These are phyloP conservation scores for Lojkania enalia DNA, from an alignment of 2,329 filamentous ascomycete species.

Conservation along the genomic window DNA sequence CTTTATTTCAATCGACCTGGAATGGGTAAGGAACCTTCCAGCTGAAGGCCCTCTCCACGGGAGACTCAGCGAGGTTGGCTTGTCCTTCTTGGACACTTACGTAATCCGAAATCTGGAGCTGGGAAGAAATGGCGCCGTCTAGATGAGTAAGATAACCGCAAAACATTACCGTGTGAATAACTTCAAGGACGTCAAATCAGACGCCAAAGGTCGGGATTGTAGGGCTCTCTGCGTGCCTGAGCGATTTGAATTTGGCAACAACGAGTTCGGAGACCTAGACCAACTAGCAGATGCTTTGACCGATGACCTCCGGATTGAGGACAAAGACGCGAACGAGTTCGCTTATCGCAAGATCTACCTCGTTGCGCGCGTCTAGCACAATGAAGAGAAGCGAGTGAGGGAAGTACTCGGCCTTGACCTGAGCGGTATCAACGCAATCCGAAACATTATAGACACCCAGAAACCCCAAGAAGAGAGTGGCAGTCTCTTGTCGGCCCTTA, in stretches of 20 bases:
- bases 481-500: too few relatives aligned
- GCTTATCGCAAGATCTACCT: constrained; percentile 6
- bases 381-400: not conserved
- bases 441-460: constrained; percentile 2
- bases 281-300: not conserved
- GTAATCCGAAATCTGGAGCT: constrained; percentile 2
- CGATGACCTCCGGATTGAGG: constrained; percentile 2
- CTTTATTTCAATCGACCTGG: not conserved
- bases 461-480: too few relatives aligned
- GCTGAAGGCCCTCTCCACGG: not conserved
- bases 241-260: constrained; percentile 6
- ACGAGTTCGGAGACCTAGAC: constrained; percentile 2
- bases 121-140: constrained; percentile 1
- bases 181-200: not conserved
- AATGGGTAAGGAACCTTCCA: constrained; percentile 14
- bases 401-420: constrained; percentile 2
- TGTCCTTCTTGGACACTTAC: constrained; percentile 4
- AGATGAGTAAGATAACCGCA: constrained; percentile 1
- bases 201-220: not conserved
- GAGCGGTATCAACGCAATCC: not conserved
- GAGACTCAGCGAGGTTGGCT: constrained; percentile 8
- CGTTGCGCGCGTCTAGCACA: constrained; percentile 1
- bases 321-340: not conserved
- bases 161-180: constrained; percentile 4
- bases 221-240: not conserved